Evolutionary conservation across 1,139 yeast genomes (phyloP).

Genomic region (Nematodospora anomalae): DNA sequence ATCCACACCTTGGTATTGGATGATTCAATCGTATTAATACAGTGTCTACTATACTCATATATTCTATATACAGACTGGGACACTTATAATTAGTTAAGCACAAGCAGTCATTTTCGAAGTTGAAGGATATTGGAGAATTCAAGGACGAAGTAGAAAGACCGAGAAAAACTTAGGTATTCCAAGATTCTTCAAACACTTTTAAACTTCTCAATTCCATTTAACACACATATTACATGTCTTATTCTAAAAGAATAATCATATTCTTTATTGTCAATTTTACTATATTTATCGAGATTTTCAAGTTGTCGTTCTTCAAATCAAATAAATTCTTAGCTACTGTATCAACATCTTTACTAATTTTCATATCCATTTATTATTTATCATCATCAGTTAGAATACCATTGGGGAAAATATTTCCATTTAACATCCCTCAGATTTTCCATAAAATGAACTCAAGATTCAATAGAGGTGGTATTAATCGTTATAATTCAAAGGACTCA

Average conservation of each 20-base stretch:
- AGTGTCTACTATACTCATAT: too few relatives aligned
- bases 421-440: conserved; percentile 16
- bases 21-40: too few relatives aligned
- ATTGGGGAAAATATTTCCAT: conserved; percentile 7
- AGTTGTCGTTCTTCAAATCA: conserved; percentile 13
- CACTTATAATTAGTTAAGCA: too few relatives aligned
- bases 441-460: conserved; percentile 20
- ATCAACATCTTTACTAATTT: conserved; percentile 11
- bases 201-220: neutral
- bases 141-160: too few relatives aligned
- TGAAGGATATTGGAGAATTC: too few relatives aligned
- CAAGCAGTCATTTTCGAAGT: too few relatives aligned
- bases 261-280: conserved; percentile 10
- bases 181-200: too few relatives aligned
- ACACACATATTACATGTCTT: conserved; percentile 7
- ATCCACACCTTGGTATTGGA: too few relatives aligned
- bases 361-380: conserved; percentile 12
- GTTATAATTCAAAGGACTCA: conserved; percentile 20
- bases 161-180: too few relatives aligned
- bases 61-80: too few relatives aligned
- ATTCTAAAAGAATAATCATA: conserved; percentile 6
- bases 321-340: conserved; percentile 12
- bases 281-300: conserved; percentile 10
- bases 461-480: conserved; percentile 9
- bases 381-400: conserved; percentile 3